Percentiles rank a stretch among this genome's conserved stretches.
Conservation (phyloP, 164 flowering plant genomes). For the Macadamia integrifolia region DNA sequence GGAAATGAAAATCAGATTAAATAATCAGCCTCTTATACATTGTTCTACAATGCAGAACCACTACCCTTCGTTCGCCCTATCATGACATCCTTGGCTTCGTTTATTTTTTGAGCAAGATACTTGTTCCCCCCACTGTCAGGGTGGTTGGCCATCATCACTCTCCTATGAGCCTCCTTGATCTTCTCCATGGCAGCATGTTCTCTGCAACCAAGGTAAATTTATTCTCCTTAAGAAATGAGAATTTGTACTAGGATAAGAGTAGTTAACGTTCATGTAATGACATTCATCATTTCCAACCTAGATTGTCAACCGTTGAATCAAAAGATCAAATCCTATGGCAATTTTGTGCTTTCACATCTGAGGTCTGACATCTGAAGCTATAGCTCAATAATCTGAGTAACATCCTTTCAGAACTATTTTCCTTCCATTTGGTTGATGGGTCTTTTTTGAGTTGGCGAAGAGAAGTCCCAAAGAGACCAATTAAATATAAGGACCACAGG, state of each 20-base stretch:
- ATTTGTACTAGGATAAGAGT: neutral
- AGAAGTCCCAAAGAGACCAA: too few species aligned
- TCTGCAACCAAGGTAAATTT: conserved; percentile 9
- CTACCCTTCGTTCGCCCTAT: conserved; percentile 16
- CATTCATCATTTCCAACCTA: neutral
- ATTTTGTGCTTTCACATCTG: too few species aligned
- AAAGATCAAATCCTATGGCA: neutral
- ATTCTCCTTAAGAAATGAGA: too few species aligned
- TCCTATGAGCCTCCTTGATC: conserved; percentile 43
- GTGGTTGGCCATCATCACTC: conserved; percentile 44
- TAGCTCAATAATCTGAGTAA: too few species aligned
- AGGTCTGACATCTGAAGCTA: too few species aligned
- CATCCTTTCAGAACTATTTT: too few species aligned
- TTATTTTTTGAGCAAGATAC: conserved; percentile 37
- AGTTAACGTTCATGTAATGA: too few species aligned
- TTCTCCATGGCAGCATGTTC: conserved; percentile 37
- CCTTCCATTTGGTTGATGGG: too few species aligned
- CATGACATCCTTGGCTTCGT: conserved; percentile 38
- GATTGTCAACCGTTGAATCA: neutral
- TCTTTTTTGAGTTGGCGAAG: too few species aligned
- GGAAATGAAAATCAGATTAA: too few species aligned
- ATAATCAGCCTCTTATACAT: neutral
- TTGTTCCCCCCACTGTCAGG: conserved; percentile 41
- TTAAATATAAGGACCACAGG: too few species aligned
- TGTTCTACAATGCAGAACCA: conserved; percentile 26